These are phyloP conservation scores for Elsinoe fawcettii DNA, from an alignment of 2,329 filamentous ascomycete species.

Conservation along the genomic window DNA sequence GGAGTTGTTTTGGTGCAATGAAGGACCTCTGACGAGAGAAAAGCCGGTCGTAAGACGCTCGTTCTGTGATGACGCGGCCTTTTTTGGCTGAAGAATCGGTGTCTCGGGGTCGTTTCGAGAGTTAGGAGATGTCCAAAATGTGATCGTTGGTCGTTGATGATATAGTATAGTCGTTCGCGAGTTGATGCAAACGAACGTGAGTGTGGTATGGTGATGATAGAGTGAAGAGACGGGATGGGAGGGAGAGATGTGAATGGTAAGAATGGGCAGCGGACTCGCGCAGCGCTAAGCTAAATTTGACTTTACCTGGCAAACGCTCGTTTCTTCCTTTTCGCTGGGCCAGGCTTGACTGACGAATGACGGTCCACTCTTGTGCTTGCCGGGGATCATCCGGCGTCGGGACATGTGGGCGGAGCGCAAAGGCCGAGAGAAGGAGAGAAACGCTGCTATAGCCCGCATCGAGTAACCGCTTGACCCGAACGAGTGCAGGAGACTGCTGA, in stretches of 20 bases:
- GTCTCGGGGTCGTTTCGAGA: background rate
- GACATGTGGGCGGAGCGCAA: background rate
- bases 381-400: background rate
- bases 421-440: background rate
- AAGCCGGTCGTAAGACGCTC: background rate
- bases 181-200: slow-evolving; percentile 9
- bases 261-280: background rate
- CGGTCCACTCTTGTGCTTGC: background rate
- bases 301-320: background rate
- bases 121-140: background rate
- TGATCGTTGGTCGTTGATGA: background rate
- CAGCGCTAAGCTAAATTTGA: background rate
- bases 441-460: background rate
- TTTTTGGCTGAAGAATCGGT: slow-evolving; percentile 1
- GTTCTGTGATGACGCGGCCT: slow-evolving; percentile 16
- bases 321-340: background rate
- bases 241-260: background rate
- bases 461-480: background rate
- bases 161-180: background rate
- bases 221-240: background rate
- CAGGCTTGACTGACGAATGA: background rate
- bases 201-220: background rate
- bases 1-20: background rate
- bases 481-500: background rate
- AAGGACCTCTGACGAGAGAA: background rate